These are phyloP conservation scores for Xylariaceae sp. DNA, from an alignment of 2,329 filamentous ascomycete genomes.

Conservation along the genomic window DNA sequence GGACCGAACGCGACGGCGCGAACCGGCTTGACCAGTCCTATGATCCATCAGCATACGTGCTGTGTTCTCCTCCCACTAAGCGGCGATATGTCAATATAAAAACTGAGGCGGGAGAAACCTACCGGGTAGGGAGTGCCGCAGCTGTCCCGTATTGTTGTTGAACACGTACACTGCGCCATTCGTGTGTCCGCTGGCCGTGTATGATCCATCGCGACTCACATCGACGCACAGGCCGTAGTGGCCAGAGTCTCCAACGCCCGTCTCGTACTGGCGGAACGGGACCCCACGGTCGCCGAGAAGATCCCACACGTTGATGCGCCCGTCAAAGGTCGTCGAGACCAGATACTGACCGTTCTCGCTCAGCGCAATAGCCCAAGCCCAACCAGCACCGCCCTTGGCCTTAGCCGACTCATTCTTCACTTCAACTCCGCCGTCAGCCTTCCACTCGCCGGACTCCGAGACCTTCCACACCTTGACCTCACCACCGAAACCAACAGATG, in stretches of 20 bases:
- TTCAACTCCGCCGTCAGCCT: conserved; percentile 42
- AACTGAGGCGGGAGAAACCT: conserved; percentile 31
- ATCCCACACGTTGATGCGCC: conserved; percentile 86
- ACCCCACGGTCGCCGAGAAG: conserved; percentile 47
- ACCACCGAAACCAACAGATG: conserved; percentile 83
- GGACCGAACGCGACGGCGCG: conserved; percentile 85
- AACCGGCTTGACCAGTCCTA: conserved; percentile 80
- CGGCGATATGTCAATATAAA: background rate
- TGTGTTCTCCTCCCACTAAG: background rate
- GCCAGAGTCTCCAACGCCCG: conserved; percentile 61
- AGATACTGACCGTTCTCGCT: conserved; percentile 79
- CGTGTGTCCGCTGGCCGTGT: conserved; percentile 88
- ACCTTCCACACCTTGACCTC: conserved; percentile 78
- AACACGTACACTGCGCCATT: conserved; percentile 92
- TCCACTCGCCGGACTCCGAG: conserved; percentile 51
- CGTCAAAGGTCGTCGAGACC: conserved; percentile 82
- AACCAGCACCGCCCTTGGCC: conserved; percentile 49
- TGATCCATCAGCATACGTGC: conserved; percentile 14
- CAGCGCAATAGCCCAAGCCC: conserved; percentile 83
- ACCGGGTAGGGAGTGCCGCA: conserved; percentile 82
- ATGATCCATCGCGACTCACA: conserved; percentile 70
- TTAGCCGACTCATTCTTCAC: conserved; percentile 27
- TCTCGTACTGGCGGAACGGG: conserved; percentile 81
- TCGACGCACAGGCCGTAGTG: conserved; percentile 89
- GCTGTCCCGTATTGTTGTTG: conserved; percentile 80